These are phyloP conservation scores for Parietaria judaica DNA, from an alignment of 306 rosid genomes.

Conservation along the genomic window DNA sequence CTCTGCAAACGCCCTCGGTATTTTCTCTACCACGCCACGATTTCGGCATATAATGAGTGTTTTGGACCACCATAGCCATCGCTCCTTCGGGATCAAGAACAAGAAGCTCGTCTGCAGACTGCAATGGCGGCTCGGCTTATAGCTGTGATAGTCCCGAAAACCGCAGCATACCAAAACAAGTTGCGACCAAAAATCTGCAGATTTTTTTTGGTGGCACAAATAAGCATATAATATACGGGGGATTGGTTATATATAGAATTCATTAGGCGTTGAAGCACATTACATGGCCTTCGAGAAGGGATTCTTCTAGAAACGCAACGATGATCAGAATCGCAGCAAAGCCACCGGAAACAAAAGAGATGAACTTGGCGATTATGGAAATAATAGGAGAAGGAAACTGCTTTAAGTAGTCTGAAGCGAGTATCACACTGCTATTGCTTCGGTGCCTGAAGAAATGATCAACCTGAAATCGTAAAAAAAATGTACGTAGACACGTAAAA, in stretches of 20 bases:
- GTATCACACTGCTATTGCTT: slow-evolving; percentile 63
- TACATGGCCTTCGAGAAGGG: slow-evolving; percentile 96
- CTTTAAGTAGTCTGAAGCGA: slow-evolving; percentile 78
- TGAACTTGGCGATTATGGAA: slow-evolving; percentile 73
- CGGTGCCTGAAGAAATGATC: slow-evolving; percentile 94
- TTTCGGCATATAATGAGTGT: slow-evolving; percentile 94
- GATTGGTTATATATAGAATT: not conserved
- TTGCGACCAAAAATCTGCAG: slow-evolving; percentile 84
- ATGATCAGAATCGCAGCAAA: slow-evolving; percentile 89
- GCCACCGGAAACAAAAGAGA: slow-evolving; percentile 87
- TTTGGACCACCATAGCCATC: slow-evolving; percentile 78
- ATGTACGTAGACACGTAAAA: slow-evolving; percentile 4
- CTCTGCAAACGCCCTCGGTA: slow-evolving; percentile 44
- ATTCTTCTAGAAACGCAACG: slow-evolving; percentile 83
- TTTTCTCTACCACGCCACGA: slow-evolving; percentile 91
- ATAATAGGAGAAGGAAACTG: slow-evolving; percentile 93
- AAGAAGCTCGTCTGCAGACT: slow-evolving; percentile 45
- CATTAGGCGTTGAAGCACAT: slow-evolving; percentile 16
- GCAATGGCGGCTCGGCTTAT: slow-evolving; percentile 59
- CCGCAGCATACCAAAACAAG: slow-evolving; percentile 95
- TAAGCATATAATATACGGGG: not conserved
- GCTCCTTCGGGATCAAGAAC: slow-evolving; percentile 77
- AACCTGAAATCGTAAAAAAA: slow-evolving; percentile 40
- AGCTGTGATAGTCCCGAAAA: slow-evolving; percentile 85
- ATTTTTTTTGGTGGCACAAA: not conserved